Evolutionary conservation across 2,329 filamentous ascomycete genomes (phyloP).

Genomic region (Verticillium tricorpus): DNA sequence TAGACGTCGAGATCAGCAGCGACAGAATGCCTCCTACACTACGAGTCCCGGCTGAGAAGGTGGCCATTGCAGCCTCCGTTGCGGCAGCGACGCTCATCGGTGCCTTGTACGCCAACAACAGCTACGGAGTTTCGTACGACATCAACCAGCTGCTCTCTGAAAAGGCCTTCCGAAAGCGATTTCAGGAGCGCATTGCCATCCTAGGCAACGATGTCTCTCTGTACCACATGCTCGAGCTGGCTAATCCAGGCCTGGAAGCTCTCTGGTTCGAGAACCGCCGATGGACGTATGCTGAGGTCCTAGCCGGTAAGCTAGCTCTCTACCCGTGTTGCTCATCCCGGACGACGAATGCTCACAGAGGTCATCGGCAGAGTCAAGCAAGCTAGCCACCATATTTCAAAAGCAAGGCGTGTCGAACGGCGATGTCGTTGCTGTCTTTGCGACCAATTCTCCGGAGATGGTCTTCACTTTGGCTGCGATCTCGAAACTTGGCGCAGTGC

Average conservation of each 20-base stretch:
- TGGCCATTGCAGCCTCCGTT: neutral
- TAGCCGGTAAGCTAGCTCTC: neutral
- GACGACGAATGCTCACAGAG: neutral
- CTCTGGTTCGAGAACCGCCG: neutral
- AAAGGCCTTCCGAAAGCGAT: slow-evolving; percentile 1
- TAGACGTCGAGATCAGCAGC: too few species aligned
- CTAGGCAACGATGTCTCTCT: neutral
- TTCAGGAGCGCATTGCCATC: neutral
- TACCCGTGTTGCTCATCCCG: too few species aligned
- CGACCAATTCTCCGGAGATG: slow-evolving; percentile 2
- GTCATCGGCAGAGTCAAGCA: neutral
- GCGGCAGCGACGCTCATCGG: neutral
- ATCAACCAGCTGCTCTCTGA: slow-evolving; percentile 1
- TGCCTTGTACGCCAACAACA: slow-evolving; percentile 1
- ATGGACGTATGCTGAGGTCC: neutral
- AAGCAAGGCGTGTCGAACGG: neutral
- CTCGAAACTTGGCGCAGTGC: neutral
- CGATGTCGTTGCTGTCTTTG: neutral
- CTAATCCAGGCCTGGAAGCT: neutral
- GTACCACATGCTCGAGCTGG: neutral
- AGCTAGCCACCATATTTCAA: neutral
- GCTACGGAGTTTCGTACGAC: slow-evolving; percentile 1
- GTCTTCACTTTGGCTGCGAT: neutral
- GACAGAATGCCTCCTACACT: neutral
- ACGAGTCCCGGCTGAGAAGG: neutral